A percentile compares a stretch with the other conserved stretches of the same genome.
Evolutionary conservation across 768 basidiomycete species (phyloP).

Genomic region (Boletellus sp.): DNA sequence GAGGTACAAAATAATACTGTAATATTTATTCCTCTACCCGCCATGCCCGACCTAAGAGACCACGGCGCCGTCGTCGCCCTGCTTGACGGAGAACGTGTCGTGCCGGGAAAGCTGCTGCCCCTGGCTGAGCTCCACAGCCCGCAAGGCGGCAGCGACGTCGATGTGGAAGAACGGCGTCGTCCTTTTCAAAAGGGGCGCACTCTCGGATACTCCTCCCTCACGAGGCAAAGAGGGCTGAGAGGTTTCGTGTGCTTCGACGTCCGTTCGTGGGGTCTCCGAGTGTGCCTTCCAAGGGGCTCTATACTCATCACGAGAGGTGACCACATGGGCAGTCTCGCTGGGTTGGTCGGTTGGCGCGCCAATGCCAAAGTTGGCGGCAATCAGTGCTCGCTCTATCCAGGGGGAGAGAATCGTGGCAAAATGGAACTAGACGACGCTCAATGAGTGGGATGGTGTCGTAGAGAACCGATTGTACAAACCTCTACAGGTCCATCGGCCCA

Average conservation of each 20-base stretch:
- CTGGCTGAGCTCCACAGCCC: slow-evolving; percentile 54
- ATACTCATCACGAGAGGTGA: slow-evolving; percentile 54
- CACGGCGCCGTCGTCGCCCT: neutral
- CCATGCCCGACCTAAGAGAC: neutral
- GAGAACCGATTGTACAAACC: slow-evolving; percentile 34
- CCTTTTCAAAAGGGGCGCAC: slow-evolving; percentile 39
- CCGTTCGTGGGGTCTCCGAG: slow-evolving; percentile 10
- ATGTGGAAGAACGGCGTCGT: slow-evolving; percentile 90
- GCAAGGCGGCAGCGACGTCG: slow-evolving; percentile 71
- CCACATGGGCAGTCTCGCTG: slow-evolving; percentile 72
- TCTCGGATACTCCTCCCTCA: neutral
- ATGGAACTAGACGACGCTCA: slow-evolving; percentile 65
- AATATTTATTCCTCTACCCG: too few relatives aligned
- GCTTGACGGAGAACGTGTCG: slow-evolving; percentile 9
- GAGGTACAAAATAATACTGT: too few relatives aligned
- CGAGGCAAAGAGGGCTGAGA: slow-evolving; percentile 6
- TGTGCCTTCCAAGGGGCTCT: slow-evolving; percentile 22
- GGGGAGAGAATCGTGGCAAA: slow-evolving; percentile 90
- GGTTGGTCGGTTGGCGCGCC: slow-evolving; percentile 45
- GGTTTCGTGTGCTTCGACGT: slow-evolving; percentile 33
- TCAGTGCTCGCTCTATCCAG: slow-evolving; percentile 86
- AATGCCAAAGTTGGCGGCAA: slow-evolving; percentile 88
- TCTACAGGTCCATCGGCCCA: slow-evolving; percentile 79
- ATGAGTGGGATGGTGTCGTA: neutral
- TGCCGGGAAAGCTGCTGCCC: neutral